phyloP scores from a whole-genome alignment of 2,329 filamentous ascomycete genomes.

The Thielaviopsis ethacetica region DNA sequence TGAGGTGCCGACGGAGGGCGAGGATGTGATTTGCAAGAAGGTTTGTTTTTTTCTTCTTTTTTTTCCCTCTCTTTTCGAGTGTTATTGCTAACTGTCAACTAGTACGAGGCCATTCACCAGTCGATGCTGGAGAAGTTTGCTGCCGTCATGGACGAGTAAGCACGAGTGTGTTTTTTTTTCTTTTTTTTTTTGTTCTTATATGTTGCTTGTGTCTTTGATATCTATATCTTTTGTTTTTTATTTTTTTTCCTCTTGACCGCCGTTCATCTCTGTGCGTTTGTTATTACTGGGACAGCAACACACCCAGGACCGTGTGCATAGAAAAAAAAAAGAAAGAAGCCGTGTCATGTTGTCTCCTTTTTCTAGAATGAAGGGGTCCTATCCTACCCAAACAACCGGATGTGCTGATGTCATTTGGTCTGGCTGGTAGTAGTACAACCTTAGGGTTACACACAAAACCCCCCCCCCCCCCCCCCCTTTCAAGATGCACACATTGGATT shows the following conservation, averaged over 20 bases:
- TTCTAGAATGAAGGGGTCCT: neutral
- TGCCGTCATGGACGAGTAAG: slow-evolving; percentile 83
- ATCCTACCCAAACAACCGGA: too few relatives aligned
- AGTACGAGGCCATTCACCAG: slow-evolving; percentile 88
- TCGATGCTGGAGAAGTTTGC: slow-evolving; percentile 96
- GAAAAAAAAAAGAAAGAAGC: neutral
- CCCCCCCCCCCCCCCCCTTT: too few relatives aligned
- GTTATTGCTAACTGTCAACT: slow-evolving; percentile 18
- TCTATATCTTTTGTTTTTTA: neutral
- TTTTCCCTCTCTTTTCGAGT: neutral
- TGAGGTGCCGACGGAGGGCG: slow-evolving; percentile 72
- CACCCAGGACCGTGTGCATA: too few relatives aligned
- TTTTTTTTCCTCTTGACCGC: neutral
- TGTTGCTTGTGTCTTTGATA: neutral
- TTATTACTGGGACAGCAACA: neutral
- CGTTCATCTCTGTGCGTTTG: neutral
- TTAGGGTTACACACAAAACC: too few relatives aligned
- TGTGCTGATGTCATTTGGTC: too few relatives aligned
- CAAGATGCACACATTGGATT: too few relatives aligned
- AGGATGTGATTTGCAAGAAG: slow-evolving; percentile 72
- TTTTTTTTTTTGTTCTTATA: neutral
- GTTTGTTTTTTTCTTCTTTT: slow-evolving; percentile 27
- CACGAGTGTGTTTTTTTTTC: neutral
- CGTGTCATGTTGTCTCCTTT: neutral
- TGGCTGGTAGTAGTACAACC: too few relatives aligned